Evolutionary conservation across 495 filamentous ascomycete species (phyloP).

Genomic region (Parmelia sp.): DNA sequence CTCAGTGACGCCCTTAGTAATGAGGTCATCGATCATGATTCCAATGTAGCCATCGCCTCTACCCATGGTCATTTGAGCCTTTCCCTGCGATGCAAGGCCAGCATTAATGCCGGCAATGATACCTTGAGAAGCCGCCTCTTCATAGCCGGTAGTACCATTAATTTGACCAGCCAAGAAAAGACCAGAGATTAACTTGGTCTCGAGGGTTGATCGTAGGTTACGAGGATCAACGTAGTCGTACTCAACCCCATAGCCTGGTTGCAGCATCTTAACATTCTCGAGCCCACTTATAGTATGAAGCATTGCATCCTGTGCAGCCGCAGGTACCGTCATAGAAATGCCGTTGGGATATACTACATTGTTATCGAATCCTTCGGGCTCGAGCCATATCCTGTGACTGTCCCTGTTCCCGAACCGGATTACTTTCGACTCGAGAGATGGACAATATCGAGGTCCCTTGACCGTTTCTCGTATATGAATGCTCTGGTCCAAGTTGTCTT

Average conservation of each 20-base stretch:
- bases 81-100: slow-evolving; percentile 65
- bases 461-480: slow-evolving; percentile 96
- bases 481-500: slow-evolving; percentile 80
- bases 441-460: slow-evolving; percentile 90
- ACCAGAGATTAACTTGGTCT: slow-evolving; percentile 86
- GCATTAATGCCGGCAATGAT: slow-evolving; percentile 91
- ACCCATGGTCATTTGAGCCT: slow-evolving; percentile 58
- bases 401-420: slow-evolving; percentile 75
- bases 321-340: slow-evolving; percentile 92
- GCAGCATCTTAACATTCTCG: slow-evolving; percentile 87
- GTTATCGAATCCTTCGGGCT: slow-evolving; percentile 90
- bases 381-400: slow-evolving; percentile 89
- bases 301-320: slow-evolving; percentile 73
- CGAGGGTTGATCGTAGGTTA: slow-evolving; percentile 74
- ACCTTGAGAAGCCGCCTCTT: slow-evolving; percentile 92
- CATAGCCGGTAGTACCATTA: slow-evolving; percentile 97
- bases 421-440: slow-evolving; percentile 90
- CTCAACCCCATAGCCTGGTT: slow-evolving; percentile 95
- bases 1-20: slow-evolving; percentile 95
- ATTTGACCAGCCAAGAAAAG: slow-evolving; percentile 95
- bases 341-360: slow-evolving; percentile 95
- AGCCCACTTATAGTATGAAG: slow-evolving; percentile 79
- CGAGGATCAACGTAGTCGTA: slow-evolving; percentile 98
- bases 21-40: slow-evolving; percentile 97
- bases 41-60: slow-evolving; percentile 92